phyloP scores from a whole-genome alignment of 345 rosid genomes.

The Eucalyptus pauciflora region DNA sequence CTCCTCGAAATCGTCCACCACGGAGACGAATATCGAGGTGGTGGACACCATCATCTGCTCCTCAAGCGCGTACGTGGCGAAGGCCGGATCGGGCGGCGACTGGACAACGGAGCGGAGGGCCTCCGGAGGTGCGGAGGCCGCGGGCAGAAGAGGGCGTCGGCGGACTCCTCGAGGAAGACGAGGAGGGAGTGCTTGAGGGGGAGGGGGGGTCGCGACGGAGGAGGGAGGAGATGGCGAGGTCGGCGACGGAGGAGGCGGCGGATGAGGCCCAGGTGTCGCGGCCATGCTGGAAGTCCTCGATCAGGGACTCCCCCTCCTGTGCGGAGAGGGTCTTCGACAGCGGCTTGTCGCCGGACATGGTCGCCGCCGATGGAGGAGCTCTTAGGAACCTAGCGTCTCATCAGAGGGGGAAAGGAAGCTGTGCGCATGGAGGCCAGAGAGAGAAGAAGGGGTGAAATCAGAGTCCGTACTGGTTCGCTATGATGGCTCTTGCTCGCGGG shows the following conservation, averaged over 20 bases:
- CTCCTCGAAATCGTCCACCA: not conserved
- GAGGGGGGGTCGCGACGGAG: constrained; percentile 43
- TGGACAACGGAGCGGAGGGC: constrained; percentile 54
- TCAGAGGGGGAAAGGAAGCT: not conserved
- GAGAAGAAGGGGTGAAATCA: not conserved
- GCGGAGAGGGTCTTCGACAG: constrained; percentile 31
- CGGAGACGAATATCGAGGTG: constrained; percentile 54
- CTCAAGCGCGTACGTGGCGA: constrained; percentile 40
- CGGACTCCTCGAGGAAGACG: constrained; percentile 69
- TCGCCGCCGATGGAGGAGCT: not conserved
- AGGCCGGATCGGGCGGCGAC: constrained; percentile 47
- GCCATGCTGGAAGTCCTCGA: constrained; percentile 70
- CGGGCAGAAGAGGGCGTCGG: constrained; percentile 7
- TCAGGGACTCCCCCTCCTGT: constrained; percentile 75
- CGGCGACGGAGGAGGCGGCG: constrained; percentile 25
- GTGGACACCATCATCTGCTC: constrained; percentile 75
- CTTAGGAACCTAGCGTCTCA: not conserved
- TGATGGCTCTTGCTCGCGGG: not conserved
- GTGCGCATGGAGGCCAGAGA: not conserved
- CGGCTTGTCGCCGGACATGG: constrained; percentile 9
- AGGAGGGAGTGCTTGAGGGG: constrained; percentile 61
- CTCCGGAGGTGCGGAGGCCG: constrained; percentile 9
- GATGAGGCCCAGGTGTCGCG: constrained; percentile 19
- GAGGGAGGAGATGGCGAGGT: constrained; percentile 47
- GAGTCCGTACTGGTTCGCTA: not conserved